These are phyloP conservation scores for Debaryomyces nepalensis DNA, from an alignment of 1,139 yeast genomes.

Conservation along the genomic window DNA sequence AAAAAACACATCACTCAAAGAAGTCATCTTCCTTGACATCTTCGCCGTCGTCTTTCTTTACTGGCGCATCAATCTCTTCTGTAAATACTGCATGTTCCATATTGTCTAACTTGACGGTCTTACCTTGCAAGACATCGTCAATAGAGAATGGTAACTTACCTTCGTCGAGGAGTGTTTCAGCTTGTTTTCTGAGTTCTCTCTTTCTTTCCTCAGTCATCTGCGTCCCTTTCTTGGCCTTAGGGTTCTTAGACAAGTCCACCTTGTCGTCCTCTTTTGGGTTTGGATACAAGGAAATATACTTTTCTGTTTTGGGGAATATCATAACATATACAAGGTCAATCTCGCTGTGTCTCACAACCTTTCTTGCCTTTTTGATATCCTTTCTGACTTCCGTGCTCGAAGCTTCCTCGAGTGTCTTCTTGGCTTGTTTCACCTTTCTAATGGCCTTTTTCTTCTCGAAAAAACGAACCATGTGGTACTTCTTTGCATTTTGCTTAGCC, in stretches of 20 bases:
- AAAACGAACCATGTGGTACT: constrained; percentile 92
- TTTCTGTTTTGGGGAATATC: constrained; percentile 77
- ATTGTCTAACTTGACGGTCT: constrained; percentile 32
- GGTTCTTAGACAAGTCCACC: constrained; percentile 28
- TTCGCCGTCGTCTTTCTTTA: constrained; percentile 24
- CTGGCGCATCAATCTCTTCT: constrained; percentile 50
- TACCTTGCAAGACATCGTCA: constrained; percentile 61
- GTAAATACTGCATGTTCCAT: constrained; percentile 19
- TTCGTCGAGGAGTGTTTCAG: constrained; percentile 54
- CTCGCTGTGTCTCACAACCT: constrained; percentile 60
- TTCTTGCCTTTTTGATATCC: constrained; percentile 56
- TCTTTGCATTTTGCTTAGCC: constrained; percentile 66
- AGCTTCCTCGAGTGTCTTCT: constrained; percentile 49
- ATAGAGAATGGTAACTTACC: constrained; percentile 60
- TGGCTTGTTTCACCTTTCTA: constrained; percentile 69
- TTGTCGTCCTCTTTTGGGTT: constrained; percentile 36
- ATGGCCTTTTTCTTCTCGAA: constrained; percentile 89
- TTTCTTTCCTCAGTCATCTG: constrained; percentile 55
- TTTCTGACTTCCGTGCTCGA: constrained; percentile 50
- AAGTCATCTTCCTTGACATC: constrained; percentile 47
- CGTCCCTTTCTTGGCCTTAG: constrained; percentile 51
- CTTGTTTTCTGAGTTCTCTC: constrained; percentile 52
- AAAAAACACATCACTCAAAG: constrained; percentile 34
- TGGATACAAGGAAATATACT: constrained; percentile 81
- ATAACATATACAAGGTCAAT: constrained; percentile 77